Percentiles rank a stretch among this genome's conserved stretches.
These are phyloP conservation scores for Neoascochyta sp. DNA, from an alignment of 2,329 filamentous ascomycete genomes.

Conservation along the genomic window DNA sequence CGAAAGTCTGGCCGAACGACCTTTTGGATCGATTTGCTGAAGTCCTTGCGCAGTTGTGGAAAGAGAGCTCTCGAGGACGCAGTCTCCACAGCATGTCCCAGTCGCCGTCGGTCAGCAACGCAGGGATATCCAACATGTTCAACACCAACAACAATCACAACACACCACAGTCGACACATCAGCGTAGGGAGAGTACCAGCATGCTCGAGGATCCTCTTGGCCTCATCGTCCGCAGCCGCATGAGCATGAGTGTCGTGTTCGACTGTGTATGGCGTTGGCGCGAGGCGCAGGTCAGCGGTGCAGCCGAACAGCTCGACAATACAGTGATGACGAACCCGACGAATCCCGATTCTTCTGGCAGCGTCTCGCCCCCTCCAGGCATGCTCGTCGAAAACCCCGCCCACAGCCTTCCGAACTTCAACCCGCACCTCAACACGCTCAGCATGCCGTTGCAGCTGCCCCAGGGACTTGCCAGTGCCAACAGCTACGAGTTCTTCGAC, in stretches of 20 bases:
- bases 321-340: slow-evolving; percentile 86
- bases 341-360: slow-evolving; percentile 68
- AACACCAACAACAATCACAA: slow-evolving; percentile 24
- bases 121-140: slow-evolving; percentile 33
- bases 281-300: slow-evolving; percentile 56
- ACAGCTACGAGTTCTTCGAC: slow-evolving; percentile 70
- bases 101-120: slow-evolving; percentile 34
- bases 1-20: slow-evolving; percentile 74
- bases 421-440: slow-evolving; percentile 36
- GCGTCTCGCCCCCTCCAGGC: slow-evolving; percentile 57
- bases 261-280: slow-evolving; percentile 85
- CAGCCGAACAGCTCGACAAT: slow-evolving; percentile 47
- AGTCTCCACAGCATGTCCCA: slow-evolving; percentile 38
- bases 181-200: slow-evolving; percentile 26
- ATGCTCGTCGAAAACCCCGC: slow-evolving; percentile 30
- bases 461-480: slow-evolving; percentile 46
- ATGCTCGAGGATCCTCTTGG: slow-evolving; percentile 66
- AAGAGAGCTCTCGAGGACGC: slow-evolving; percentile 48
- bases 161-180: slow-evolving; percentile 18
- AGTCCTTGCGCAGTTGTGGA: slow-evolving; percentile 86
- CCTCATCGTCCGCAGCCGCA: slow-evolving; percentile 75
- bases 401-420: slow-evolving; percentile 35
- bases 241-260: slow-evolving; percentile 81
- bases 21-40: slow-evolving; percentile 75
- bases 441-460: slow-evolving; percentile 59